A percentile compares a stretch with the other conserved stretches of the same genome.
phyloP scores from a whole-genome alignment of 371 early-diverging fungal species.

The Apophysomyces trapeziformis region DNA sequence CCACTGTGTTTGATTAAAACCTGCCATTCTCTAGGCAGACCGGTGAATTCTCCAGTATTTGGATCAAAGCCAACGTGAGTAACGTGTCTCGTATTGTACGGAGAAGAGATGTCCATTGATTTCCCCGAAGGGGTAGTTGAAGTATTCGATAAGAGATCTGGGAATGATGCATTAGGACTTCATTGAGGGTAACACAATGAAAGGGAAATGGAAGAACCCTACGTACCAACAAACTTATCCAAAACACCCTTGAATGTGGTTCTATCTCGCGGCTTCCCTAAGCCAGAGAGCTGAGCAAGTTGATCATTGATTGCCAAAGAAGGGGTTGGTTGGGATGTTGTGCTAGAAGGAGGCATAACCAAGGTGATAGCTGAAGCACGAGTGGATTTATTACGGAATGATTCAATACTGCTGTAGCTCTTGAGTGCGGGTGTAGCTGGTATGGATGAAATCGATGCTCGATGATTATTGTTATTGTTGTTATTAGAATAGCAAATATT shows the following conservation, averaged over 20 bases:
- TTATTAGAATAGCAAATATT: constrained; percentile 13
- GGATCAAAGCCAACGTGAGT: constrained; percentile 90
- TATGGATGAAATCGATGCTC: constrained; percentile 3
- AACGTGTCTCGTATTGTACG: constrained; percentile 93
- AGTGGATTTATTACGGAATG: constrained; percentile 8
- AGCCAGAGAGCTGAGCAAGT: not conserved
- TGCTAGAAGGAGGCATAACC: constrained; percentile 18
- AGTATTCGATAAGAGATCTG: constrained; percentile 43
- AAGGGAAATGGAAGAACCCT: not conserved
- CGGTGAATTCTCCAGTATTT: constrained; percentile 87
- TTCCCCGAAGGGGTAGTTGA: constrained; percentile 24
- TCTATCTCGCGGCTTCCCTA: constrained; percentile 27
- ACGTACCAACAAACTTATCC: constrained; percentile 45
- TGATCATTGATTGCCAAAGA: constrained; percentile 1
- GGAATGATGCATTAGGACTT: not conserved
- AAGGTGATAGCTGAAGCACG: constrained; percentile 25
- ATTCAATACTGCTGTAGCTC: constrained; percentile 15
- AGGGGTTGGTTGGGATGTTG: not conserved
- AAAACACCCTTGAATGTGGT: constrained; percentile 60
- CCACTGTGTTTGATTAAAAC: constrained; percentile 85
- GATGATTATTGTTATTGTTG: constrained; percentile 10
- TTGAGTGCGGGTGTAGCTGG: constrained; percentile 13
- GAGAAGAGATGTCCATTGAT: constrained; percentile 85
- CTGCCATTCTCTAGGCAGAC: constrained; percentile 92
- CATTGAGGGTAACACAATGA: not conserved